Percentiles rank a stretch among this genome's conserved stretches.
phyloP scores from a whole-genome alignment of 2,329 filamentous ascomycete genomes.

The Raffaelea albimanens region DNA sequence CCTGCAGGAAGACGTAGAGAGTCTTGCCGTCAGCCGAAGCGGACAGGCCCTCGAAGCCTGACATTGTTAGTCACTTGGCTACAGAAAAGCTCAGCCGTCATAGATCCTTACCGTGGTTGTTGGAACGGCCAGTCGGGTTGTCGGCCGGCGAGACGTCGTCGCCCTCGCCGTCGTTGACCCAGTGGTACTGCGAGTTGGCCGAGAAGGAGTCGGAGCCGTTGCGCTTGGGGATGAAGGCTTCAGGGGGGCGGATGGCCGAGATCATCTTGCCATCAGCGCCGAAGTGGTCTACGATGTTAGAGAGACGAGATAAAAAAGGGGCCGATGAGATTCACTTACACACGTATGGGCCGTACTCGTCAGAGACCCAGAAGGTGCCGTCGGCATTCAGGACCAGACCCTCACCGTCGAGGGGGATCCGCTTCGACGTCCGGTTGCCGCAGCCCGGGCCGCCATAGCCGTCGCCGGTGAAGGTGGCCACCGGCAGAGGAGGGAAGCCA shows the following conservation, averaged over 20 bases:
- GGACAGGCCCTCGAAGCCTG: slow-evolving; percentile 61
- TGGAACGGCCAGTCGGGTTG: slow-evolving; percentile 42
- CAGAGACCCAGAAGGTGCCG: slow-evolving; percentile 57
- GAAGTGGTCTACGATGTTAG: slow-evolving; percentile 41
- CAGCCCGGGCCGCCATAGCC: slow-evolving; percentile 53
- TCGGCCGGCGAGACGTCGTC: slow-evolving; percentile 46
- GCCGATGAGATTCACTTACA: slow-evolving; percentile 21
- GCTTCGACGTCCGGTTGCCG: slow-evolving; percentile 21
- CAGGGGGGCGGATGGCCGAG: slow-evolving; percentile 53
- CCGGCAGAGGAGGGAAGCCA: slow-evolving; percentile 53
- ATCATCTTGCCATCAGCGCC: slow-evolving; percentile 46
- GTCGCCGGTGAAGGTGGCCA: slow-evolving; percentile 54
- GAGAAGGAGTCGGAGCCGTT: slow-evolving; percentile 52
- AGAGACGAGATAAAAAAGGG: background rate
- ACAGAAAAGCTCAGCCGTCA: background rate
- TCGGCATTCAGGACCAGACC: slow-evolving; percentile 52
- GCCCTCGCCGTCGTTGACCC: slow-evolving; percentile 37
- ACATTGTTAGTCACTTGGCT: background rate
- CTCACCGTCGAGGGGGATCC: slow-evolving; percentile 56
- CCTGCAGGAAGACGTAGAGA: slow-evolving; percentile 58
- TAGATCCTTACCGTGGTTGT: slow-evolving; percentile 46
- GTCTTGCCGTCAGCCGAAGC: slow-evolving; percentile 52
- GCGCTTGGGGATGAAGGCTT: slow-evolving; percentile 53
- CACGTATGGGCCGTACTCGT: slow-evolving; percentile 63
- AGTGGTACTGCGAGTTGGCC: slow-evolving; percentile 53